phyloP scores from a whole-genome alignment of 306 rosid species.

The Casuarina cunninghamiana region DNA sequence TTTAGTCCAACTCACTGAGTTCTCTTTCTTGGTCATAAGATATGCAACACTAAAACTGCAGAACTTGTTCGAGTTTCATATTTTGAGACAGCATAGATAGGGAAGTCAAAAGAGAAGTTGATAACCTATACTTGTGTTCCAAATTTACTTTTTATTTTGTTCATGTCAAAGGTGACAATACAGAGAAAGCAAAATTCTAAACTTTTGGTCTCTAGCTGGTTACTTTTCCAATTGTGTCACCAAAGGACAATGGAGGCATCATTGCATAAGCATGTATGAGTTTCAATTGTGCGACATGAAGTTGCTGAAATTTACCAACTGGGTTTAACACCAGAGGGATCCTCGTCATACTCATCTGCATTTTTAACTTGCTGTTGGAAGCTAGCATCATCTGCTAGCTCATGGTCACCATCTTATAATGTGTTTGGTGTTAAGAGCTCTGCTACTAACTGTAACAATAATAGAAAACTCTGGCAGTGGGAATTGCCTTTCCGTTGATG shows the following conservation, averaged over 20 bases:
- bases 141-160: neutral
- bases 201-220: neutral
- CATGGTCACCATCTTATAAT: neutral
- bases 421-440: neutral
- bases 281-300: neutral
- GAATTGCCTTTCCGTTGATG: constrained; percentile 4
- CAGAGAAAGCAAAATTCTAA: neutral
- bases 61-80: neutral
- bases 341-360: too few relatives aligned
- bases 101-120: neutral
- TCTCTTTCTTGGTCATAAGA: neutral
- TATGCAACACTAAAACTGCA: neutral
- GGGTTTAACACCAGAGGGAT: too few relatives aligned
- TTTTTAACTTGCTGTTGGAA: too few relatives aligned
- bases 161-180: neutral
- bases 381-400: too few relatives aligned
- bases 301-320: neutral
- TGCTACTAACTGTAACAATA: neutral
- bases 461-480: neutral
- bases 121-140: neutral
- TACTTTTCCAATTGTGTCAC: neutral
- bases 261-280: neutral
- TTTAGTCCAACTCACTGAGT: constrained; percentile 1
- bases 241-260: neutral
- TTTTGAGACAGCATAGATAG: neutral